Percentiles rank a stretch among this genome's conserved stretches.
Conservation (phyloP, 1,284 basidiomycete genomes). For the Apiotrichum sp. region DNA sequence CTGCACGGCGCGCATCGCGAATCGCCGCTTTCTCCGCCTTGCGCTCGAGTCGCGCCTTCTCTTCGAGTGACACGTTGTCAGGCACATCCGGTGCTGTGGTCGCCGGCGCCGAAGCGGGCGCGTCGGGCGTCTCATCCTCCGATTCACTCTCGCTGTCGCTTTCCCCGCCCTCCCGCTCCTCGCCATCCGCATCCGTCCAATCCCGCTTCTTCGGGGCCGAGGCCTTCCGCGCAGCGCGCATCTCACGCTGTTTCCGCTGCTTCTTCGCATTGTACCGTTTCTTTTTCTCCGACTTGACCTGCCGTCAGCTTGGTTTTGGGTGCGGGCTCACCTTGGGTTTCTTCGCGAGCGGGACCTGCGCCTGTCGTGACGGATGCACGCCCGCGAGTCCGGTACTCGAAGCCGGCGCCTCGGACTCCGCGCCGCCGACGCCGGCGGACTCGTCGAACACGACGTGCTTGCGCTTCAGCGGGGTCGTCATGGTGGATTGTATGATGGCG, state of each 20-base stretch:
- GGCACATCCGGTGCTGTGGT: conserved; percentile 15
- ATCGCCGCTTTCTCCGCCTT: conserved; percentile 8
- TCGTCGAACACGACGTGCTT: conserved; percentile 28
- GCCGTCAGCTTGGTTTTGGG: neutral
- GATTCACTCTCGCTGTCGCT: neutral
- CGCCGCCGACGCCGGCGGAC: conserved; percentile 2
- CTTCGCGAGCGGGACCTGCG: conserved; percentile 5
- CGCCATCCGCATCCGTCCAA: conserved; percentile 15
- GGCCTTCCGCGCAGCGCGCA: conserved; percentile 47
- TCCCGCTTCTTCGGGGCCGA: conserved; percentile 41
- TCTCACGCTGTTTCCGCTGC: conserved; percentile 56
- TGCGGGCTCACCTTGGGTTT: conserved; percentile 24
- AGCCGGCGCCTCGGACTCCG: neutral
- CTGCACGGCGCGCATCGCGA: neutral
- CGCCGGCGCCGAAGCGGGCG: neutral
- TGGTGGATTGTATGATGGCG: neutral
- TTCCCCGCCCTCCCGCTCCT: conserved; percentile 14
- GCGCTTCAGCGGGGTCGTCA: conserved; percentile 20
- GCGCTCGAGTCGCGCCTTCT: conserved; percentile 6
- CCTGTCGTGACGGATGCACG: neutral
- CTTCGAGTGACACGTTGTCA: neutral
- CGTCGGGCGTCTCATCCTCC: conserved; percentile 3
- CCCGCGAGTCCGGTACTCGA: conserved; percentile 11
- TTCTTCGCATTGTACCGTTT: conserved; percentile 62
- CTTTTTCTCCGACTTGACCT: conserved; percentile 51